Evolutionary conservation across 352 stramenopile genomes (phyloP).

Genomic region (Globisporangium apiculatum): DNA sequence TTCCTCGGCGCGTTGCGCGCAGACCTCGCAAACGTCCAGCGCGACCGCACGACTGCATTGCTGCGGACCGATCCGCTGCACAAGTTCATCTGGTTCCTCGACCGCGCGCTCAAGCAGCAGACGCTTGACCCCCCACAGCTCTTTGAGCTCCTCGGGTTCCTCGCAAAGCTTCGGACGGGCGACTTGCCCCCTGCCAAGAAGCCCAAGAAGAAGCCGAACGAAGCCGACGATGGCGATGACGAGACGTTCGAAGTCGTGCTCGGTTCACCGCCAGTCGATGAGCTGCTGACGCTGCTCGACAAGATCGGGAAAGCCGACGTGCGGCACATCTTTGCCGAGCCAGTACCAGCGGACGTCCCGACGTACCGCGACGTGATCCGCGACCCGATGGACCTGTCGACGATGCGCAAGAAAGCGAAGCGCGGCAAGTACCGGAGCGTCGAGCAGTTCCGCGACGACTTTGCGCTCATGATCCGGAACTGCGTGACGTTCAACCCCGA

Average conservation of each 20-base stretch:
- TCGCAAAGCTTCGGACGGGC: slow-evolving; percentile 59
- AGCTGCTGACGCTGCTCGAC: slow-evolving; percentile 64
- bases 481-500: slow-evolving; percentile 84
- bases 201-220: slow-evolving; percentile 50
- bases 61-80: slow-evolving; percentile 72
- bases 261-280: slow-evolving; percentile 59
- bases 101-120: slow-evolving; percentile 72
- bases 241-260: slow-evolving; percentile 79
- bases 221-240: slow-evolving; percentile 46
- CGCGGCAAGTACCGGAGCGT: slow-evolving; percentile 78
- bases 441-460: slow-evolving; percentile 70
- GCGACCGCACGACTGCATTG: slow-evolving; percentile 65
- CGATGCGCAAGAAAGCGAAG: slow-evolving; percentile 73
- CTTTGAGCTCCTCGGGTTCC: slow-evolving; percentile 59
- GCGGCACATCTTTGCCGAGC: slow-evolving; percentile 80
- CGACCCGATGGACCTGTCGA: slow-evolving; percentile 83
- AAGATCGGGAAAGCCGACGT: slow-evolving; percentile 73
- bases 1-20: slow-evolving; percentile 72
- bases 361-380: slow-evolving; percentile 81
- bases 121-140: slow-evolving; percentile 60
- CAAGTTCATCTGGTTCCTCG: slow-evolving; percentile 88
- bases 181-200: slow-evolving; percentile 75
- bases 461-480: slow-evolving; percentile 85
- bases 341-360: slow-evolving; percentile 76
- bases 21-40: slow-evolving; percentile 76